Evolutionary conservation across 2,329 filamentous ascomycete species (phyloP), one percentile per base, ranked within the genome.

Genomic region (Aureobasidium sp.): DNA sequence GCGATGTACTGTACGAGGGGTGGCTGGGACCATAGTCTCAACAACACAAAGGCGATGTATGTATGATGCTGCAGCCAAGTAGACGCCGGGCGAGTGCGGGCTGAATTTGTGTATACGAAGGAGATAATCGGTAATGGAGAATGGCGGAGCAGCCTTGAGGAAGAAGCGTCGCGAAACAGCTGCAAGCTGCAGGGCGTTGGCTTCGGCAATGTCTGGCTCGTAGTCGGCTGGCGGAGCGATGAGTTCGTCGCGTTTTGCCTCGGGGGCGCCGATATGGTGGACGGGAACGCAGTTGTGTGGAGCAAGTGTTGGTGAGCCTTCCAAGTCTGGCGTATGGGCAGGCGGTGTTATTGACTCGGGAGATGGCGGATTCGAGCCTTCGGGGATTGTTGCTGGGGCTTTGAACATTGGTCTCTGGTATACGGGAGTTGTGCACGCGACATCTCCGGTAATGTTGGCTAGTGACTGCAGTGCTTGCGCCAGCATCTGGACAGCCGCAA

Each of bases 121-220:
- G 27, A 97, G 83, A 71, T 97, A 99, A 66, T 94, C 88, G 70
- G 88, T 84, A 51, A 97, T 82, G 39, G 86, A 82, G 67, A 97
- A 93, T 12, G 89, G 87, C 23, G 94, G 93, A 17, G 91, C 86
- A 56, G 86, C 84, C 73, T 94, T 96, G 66, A 89, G 93, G 78
- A 94, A 95, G 76, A 99, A 99, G 70, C 94, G 94, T 67, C 91
- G 86, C 20, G 90, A 91, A 66, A 97, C 90, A 66, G 91, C 88
- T 65, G 86, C 87, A 71, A 94, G 89, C 72, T 97, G 92, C 37
- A 90, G 77, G 64, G 87, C 85, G 62, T 91, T 79, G 26, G 88
- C 87, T 68, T 91, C 86, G 37, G 76, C 69, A 1, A 70, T 68
- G 9, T 48, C 60, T 26, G 50, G 36, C 15, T 39, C 60, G 20